A percentile compares a stretch with the other conserved stretches of the same genome.
Evolutionary conservation across 1,139 yeast species (phyloP).

Genomic region (Kodamaea derodonti): DNA sequence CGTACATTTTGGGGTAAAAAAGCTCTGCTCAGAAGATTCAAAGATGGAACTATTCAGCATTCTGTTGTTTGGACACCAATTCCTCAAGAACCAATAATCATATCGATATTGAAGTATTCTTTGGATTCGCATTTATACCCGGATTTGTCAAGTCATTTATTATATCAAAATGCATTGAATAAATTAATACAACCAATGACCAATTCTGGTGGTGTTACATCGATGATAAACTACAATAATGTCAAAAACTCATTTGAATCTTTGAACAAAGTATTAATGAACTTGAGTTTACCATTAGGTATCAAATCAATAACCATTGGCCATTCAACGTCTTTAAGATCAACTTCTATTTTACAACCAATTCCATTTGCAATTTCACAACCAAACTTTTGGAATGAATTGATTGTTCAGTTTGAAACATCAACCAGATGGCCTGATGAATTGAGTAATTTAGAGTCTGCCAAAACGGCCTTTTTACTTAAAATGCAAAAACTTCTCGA

Average conservation of each 20-base stretch:
- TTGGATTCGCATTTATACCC: conserved; percentile 60
- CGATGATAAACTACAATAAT: conserved; percentile 50
- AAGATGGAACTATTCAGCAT: conserved; percentile 84
- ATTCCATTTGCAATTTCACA: conserved; percentile 75
- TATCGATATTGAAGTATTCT: conserved; percentile 60
- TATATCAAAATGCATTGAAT: conserved; percentile 10
- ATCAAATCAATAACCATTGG: conserved; percentile 68
- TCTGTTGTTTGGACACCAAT: conserved; percentile 79
- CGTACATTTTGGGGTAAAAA: conserved; percentile 86
- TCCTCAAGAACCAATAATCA: conserved; percentile 61
- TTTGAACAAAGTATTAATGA: conserved; percentile 50
- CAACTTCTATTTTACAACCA: conserved; percentile 72
- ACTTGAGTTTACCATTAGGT: conserved; percentile 64
- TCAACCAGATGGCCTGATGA: conserved; percentile 97
- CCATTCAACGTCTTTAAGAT: conserved; percentile 67
- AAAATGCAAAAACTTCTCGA: conserved; percentile 62
- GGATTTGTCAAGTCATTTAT: conserved; percentile 38
- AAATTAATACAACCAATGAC: conserved; percentile 22
- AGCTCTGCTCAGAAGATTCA: conserved; percentile 83
- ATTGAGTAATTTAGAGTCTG: conserved; percentile 74
- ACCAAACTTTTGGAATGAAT: conserved; percentile 79
- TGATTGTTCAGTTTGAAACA: conserved; percentile 80
- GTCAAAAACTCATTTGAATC: conserved; percentile 65
- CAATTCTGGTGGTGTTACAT: conserved; percentile 48
- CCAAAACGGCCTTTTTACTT: conserved; percentile 84